phyloP scores from a whole-genome alignment of 768 basidiomycete genomes.

The Lentinula aciculospora region DNA sequence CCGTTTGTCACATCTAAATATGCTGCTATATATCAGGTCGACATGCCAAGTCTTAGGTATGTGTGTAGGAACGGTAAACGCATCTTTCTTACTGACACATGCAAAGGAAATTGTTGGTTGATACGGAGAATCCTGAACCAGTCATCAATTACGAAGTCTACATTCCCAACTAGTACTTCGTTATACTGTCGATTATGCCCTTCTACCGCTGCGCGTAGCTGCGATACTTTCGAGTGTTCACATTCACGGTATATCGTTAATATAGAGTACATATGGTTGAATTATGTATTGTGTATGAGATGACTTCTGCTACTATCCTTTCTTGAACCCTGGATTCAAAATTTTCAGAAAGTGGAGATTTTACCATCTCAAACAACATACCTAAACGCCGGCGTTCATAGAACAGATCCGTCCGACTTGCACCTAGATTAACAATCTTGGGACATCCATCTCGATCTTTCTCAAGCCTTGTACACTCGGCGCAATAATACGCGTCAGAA shows the following conservation, averaged over 20 bases:
- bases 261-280: too few relatives aligned
- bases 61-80: constrained; percentile 14
- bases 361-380: constrained; percentile 23
- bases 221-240: too few relatives aligned
- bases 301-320: constrained; percentile 30
- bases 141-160: constrained; percentile 8
- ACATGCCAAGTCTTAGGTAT: constrained; percentile 71
- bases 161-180: neutral
- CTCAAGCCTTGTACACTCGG: constrained; percentile 93
- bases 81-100: constrained; percentile 8
- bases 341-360: neutral
- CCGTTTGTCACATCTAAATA: neutral
- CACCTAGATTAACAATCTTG: constrained; percentile 96
- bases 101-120: constrained; percentile 21
- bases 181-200: neutral
- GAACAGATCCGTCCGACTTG: constrained; percentile 87
- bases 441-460: constrained; percentile 98
- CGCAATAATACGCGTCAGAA: constrained; percentile 98
- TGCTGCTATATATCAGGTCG: constrained; percentile 40
- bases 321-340: constrained; percentile 57
- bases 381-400: constrained; percentile 86
- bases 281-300: too few relatives aligned
- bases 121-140: constrained; percentile 40
- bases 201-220: too few relatives aligned
- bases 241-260: too few relatives aligned